phyloP scores from a whole-genome alignment of 768 basidiomycete genomes.

The Lentinus tigrinus region DNA sequence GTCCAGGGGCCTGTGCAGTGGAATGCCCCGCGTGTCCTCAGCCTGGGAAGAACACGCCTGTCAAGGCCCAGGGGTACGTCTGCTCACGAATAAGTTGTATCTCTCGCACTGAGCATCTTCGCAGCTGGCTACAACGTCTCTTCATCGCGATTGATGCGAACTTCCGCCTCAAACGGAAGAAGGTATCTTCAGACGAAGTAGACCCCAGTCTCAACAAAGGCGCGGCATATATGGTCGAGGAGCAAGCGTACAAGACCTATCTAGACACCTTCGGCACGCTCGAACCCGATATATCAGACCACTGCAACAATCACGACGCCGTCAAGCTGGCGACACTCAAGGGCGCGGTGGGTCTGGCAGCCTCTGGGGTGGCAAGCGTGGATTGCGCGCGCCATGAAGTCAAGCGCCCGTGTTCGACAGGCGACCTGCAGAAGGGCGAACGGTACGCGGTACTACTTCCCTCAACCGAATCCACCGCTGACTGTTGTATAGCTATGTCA shows the following conservation, averaged over 20 bases:
- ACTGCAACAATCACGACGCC: conserved; percentile 18
- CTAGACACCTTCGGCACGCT: conserved; percentile 1
- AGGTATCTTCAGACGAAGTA: conserved; percentile 5
- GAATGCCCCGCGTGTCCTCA: conserved; percentile 27
- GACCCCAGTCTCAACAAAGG: conserved; percentile 28
- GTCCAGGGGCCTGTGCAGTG: conserved; percentile 15
- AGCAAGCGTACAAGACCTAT: conserved; percentile 18
- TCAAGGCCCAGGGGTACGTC: conserved; percentile 5
- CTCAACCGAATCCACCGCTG: not conserved
- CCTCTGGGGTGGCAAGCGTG: conserved; percentile 16
- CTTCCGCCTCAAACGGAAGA: conserved; percentile 27
- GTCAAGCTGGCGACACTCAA: conserved; percentile 16
- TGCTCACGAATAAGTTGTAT: not conserved
- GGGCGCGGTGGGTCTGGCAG: not conserved
- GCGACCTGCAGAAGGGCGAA: conserved; percentile 28
- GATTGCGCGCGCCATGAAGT: conserved; percentile 24
- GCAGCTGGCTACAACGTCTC: conserved; percentile 26
- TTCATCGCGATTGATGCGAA: conserved; percentile 30
- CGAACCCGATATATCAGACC: conserved; percentile 22
- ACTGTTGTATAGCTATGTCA: conserved; percentile 16
- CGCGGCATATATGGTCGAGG: conserved; percentile 27
- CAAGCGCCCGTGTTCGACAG: conserved; percentile 21
- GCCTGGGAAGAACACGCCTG: conserved; percentile 19
- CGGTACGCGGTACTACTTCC: conserved; percentile 12
- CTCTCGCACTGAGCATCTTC: not conserved